phyloP scores from a whole-genome alignment of 2,329 filamentous ascomycete genomes.

The Penicillium thymicola region DNA sequence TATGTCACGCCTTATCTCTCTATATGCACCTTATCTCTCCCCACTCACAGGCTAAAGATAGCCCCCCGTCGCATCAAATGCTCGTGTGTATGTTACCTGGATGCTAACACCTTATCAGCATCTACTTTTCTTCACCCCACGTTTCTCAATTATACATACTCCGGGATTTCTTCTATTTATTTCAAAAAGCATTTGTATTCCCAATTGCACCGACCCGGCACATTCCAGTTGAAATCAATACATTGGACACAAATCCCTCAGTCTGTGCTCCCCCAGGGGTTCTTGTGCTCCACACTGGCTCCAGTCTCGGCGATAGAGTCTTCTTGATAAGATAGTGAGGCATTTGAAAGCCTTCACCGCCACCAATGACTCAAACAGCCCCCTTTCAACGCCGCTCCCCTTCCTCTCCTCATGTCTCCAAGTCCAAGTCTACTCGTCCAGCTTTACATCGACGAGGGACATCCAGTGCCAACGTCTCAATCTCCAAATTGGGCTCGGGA shows the following conservation, averaged over 20 bases:
- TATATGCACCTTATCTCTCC: conserved; percentile 25
- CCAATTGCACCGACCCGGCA: not conserved
- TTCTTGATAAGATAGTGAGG: conserved; percentile 23
- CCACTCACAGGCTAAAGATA: conserved; percentile 25
- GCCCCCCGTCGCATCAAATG: conserved; percentile 1
- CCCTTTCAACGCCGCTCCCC: conserved; percentile 33
- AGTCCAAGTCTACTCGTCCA: conserved; percentile 32
- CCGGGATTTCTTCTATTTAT: not conserved
- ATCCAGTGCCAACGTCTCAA: conserved; percentile 28
- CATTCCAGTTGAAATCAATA: conserved; percentile 2
- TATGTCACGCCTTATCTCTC: conserved; percentile 18
- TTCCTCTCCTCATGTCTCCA: conserved; percentile 33
- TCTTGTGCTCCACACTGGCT: conserved; percentile 30
- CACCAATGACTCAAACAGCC: conserved; percentile 33
- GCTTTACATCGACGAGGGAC: conserved; percentile 34
- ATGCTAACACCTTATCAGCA: conserved; percentile 16
- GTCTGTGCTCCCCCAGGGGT: conserved; percentile 24
- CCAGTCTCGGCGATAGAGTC: conserved; percentile 6
- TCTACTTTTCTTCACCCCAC: not conserved
- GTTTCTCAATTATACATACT: conserved; percentile 4
- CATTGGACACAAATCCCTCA: conserved; percentile 30
- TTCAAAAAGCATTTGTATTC: not conserved
- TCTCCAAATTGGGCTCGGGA: conserved; percentile 35
- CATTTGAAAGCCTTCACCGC: conserved; percentile 35
- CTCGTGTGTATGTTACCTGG: not conserved